Base-by-base conservation (phyloP, 192 early-diverging fungal genomes). In the Backusella macrospora region DNA sequence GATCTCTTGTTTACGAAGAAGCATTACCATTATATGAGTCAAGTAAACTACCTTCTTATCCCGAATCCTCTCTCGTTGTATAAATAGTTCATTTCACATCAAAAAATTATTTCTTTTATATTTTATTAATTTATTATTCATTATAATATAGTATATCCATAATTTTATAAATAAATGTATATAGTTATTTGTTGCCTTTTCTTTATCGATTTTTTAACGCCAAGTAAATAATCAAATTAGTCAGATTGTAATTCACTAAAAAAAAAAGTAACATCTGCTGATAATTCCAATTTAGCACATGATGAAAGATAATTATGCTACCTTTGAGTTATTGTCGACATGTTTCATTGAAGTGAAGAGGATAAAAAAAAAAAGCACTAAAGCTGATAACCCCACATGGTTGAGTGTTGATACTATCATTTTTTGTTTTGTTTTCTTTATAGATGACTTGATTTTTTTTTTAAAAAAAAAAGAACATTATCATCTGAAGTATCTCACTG, bases 1-100 rank as follows among this genome's bases (percentile, higher is more conserved):
- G 69, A 7, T 52, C 43, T 5, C 23, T 71, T 13, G 66, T 71
- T 10, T 71, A 76, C 49, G 69, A 48, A 37, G 69, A 76, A 45
- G 21, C 69, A 40, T 52, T 76, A 49, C 75, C 75, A 1, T 23
- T 71, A 14, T 76, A 76, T 45, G 69, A 70, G 7, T 46, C 42
- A 14, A 63, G 26, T 14, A 39, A 68, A 43, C 26, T 76, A 42
- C 75, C 75, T 29, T 14, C 59, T 14, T 76, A 76, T 43, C 23
- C 44, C 12, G 37, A 62, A 18, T 21, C 65, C 0, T 2, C 23
- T 66, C 65, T 66, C 38, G 40, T 66, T 43, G 40, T 43, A n/a
- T 66, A 66, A 66, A 23, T 1, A 62, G 39, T 23, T 59, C 3
- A 9, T 12, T 23, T 13, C n/a, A 12, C 18, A 26, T 26, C 23